Conservation (phyloP, 805 yeast species). For the Suhomyces sp. region DNA sequence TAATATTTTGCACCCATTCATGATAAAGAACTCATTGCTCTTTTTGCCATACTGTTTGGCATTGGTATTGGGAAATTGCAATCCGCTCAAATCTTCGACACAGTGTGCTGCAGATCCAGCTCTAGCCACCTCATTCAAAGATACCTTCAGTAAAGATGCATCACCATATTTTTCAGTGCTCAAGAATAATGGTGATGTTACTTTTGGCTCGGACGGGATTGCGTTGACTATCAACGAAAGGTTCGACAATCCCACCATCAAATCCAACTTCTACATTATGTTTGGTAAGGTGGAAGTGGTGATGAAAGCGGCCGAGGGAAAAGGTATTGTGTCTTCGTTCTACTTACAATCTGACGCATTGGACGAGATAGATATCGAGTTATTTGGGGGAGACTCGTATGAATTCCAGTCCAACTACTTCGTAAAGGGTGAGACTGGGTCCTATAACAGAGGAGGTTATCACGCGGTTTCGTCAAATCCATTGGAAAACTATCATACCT, state of each 20-base stretch:
- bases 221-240: slow-evolving; percentile 55
- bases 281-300: slow-evolving; percentile 79
- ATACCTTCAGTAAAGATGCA: slow-evolving; percentile 17
- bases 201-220: slow-evolving; percentile 51
- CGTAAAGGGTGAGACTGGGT: slow-evolving; percentile 72
- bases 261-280: slow-evolving; percentile 81
- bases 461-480: slow-evolving; percentile 57
- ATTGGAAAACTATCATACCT: slow-evolving; percentile 61
- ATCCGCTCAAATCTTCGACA: slow-evolving; percentile 21
- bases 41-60: neutral
- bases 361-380: slow-evolving; percentile 88
- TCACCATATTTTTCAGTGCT: slow-evolving; percentile 9
- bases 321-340: slow-evolving; percentile 77
- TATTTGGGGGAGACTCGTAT: slow-evolving; percentile 75
- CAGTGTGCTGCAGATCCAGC: slow-evolving; percentile 31
- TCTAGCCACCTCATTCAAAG: slow-evolving; percentile 26
- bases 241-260: slow-evolving; percentile 74
- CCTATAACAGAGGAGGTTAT: slow-evolving; percentile 78
- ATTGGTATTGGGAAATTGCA: slow-evolving; percentile 17
- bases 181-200: slow-evolving; percentile 7
- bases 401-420: slow-evolving; percentile 79
- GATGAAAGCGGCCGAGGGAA: slow-evolving; percentile 70
- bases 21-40: neutral
- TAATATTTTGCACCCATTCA: neutral
- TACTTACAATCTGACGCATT: slow-evolving; percentile 78